phyloP scores from a whole-genome alignment of 148 eudicot genomes.

The Silene latifolia region DNA sequence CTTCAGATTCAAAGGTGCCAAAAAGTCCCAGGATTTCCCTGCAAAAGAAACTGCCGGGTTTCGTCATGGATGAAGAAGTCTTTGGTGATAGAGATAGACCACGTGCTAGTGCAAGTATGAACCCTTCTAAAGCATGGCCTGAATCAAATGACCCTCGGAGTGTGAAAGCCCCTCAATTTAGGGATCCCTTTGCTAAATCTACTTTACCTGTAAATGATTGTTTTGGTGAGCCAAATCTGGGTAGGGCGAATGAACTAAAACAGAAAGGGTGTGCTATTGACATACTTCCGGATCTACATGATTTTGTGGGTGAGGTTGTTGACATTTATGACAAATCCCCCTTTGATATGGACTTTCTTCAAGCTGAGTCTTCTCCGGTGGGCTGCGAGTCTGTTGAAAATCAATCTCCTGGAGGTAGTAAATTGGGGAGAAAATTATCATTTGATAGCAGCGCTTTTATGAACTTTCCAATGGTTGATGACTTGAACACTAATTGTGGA shows the following conservation, averaged over 20 bases:
- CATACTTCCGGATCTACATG: conserved; percentile 31
- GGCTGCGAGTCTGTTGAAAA: conserved; percentile 29
- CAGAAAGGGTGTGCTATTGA: conserved; percentile 17
- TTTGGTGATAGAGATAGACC: conserved; percentile 29
- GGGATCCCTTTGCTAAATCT: conserved; percentile 28
- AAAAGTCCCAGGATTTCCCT: conserved; percentile 25
- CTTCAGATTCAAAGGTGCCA: conserved; percentile 33
- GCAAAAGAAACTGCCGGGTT: conserved; percentile 25
- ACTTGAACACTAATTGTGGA: conserved; percentile 29
- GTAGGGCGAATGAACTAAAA: conserved; percentile 23
- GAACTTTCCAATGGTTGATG: conserved; percentile 41
- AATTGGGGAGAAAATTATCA: conserved; percentile 41
- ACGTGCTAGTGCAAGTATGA: conserved; percentile 24
- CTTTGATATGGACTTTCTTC: conserved; percentile 28
- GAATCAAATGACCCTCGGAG: conserved; percentile 22
- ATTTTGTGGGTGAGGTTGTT: conserved; percentile 64
- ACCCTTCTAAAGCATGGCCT: conserved; percentile 22
- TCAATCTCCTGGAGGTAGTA: conserved; percentile 33
- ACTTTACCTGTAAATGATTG: conserved; percentile 30
- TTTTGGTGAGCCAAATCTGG: conserved; percentile 26
- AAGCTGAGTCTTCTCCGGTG: conserved; percentile 32
- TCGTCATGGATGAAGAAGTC: conserved; percentile 28
- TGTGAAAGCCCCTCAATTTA: conserved; percentile 25
- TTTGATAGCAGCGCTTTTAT: conserved; percentile 39
- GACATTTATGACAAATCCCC: conserved; percentile 40